Evolutionary conservation across 805 yeast species (phyloP), one percentile per base, ranked within the genome.

Genomic region (Sugiyamaella floridensis): DNA sequence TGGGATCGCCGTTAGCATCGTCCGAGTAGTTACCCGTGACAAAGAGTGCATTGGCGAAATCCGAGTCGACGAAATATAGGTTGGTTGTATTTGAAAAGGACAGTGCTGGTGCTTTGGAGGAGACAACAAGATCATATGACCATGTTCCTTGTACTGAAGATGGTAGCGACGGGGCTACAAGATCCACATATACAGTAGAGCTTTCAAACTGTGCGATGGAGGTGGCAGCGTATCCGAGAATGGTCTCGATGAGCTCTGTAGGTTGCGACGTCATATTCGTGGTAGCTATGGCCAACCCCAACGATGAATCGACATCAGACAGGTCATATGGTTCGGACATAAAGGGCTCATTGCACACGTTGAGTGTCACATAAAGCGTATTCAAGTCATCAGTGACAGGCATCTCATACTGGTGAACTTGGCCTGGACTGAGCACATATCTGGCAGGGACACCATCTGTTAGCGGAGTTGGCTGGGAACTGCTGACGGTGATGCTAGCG

Each of bases 101-200:
- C 40, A 53, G 56, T 4, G 51, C 28, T 3, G 61, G 60, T 2
- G 22, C 28, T 6, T 32, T 40, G 16, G 59, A 51, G 14, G 64
- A 61, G 1, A 80, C 77, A 2, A 88, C 90, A 34, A 89, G 66
- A 62, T 82, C 79, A 61, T 83, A 86, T 7, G 72, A 57, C 90
- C 90, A 85, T 9, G 52, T 42, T 14, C 59, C 64, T 18, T 41
- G 37, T 5, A 11, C 12, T 4, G 37, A 12, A 16, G 12, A 32
- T 44, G n/a, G 12, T 4, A 59, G 54, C 1, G 49, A 44, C 7
- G 56, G 55, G 2, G 57, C 59, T 11, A 50, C 52, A 10, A 60
- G 48, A 15, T 54, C 57, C 10, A 56, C 54, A 14, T 51, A 44
- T 0, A 52, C 48, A 1, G 48, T 37, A 18, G 40, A 18, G 10